Evolutionary conservation across 305 asterid species (phyloP), one percentile per base, ranked within the genome.

Genomic region (Fraxinus latifolia): DNA sequence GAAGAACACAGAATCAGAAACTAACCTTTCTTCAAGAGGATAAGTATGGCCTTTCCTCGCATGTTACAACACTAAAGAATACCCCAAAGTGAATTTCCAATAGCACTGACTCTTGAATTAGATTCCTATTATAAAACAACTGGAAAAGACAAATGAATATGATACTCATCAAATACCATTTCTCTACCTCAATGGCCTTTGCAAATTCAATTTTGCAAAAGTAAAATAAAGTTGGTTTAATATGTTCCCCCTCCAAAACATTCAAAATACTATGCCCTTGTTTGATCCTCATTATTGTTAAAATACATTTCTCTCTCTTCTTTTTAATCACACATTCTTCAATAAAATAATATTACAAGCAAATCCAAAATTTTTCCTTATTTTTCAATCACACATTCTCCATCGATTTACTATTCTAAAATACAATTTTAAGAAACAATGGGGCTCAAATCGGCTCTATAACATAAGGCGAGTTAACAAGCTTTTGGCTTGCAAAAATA

Each of bases 1-100:
- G 74, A 74, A 75, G 62, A 47, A 72, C 9, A 37, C 21, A 65
- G 36, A 72, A 78, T 87, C 74, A 87, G 87, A 77, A 82, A 77
- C 77, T 37, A 23, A 15, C 42, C 27, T 47, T 72, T 83, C 55
- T 47, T 29, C 37, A 75, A 47, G 29, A 65, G 36, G 77, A 80
- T 34, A 79, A 58, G 62, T 62, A 68, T 42, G 53, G 25, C 36
- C 19, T 71, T 71, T 31, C 76, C 27, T 75, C 67, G n/a, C 75
- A 50, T 75, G 74, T 58, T 15, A 7, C 14, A 75, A 36, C 55
- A 82, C 44, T 32, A 71, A 71, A 71, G 44, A 71, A 71, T 44
- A 71, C 12, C 27, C 47, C 76, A 71, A 71, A 71, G 42, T 15
- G 76, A 31, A 5, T 71, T 71, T 36, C 76, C 44, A 71, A 71